These are phyloP conservation scores for Exophiala sp. DNA, from an alignment of 2,329 filamentous ascomycete genomes.

Conservation along the genomic window DNA sequence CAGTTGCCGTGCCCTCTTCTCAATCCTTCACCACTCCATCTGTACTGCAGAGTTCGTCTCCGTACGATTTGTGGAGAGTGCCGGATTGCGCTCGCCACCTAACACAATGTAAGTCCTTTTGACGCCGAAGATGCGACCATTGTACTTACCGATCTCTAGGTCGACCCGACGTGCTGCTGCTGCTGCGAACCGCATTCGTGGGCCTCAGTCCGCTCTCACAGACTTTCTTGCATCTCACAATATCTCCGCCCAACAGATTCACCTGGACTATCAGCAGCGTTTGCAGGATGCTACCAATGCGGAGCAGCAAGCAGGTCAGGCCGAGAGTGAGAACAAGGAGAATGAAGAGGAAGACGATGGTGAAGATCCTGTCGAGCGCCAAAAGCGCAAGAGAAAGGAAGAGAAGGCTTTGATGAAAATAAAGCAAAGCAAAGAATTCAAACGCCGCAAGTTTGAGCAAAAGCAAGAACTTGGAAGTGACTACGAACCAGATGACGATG, in stretches of 20 bases:
- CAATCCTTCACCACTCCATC: too few relatives aligned
- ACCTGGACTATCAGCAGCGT: slow-evolving; percentile 56
- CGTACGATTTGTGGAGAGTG: too few relatives aligned
- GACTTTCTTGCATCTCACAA: slow-evolving; percentile 67
- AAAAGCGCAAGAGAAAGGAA: slow-evolving; percentile 57
- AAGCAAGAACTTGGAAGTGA: slow-evolving; percentile 36
- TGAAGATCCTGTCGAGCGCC: slow-evolving; percentile 41
- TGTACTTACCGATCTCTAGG: slow-evolving; percentile 1
- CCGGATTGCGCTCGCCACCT: too few relatives aligned
- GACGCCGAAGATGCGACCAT: not conserved
- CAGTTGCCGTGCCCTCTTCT: too few relatives aligned
- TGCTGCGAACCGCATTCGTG: slow-evolving; percentile 48
- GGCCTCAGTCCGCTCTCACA: slow-evolving; percentile 64
- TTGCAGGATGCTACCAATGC: slow-evolving; percentile 45
- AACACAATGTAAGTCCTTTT: not conserved
- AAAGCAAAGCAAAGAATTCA: slow-evolving; percentile 50
- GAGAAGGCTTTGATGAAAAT: slow-evolving; percentile 44
- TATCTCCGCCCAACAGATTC: slow-evolving; percentile 62
- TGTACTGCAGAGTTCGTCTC: too few relatives aligned
- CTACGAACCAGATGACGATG: slow-evolving; percentile 36
- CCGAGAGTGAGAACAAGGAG: slow-evolving; percentile 36
- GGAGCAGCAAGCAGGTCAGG: slow-evolving; percentile 33
- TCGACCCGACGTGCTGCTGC: slow-evolving; percentile 18
- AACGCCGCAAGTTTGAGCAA: slow-evolving; percentile 46
- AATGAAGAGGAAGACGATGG: slow-evolving; percentile 37